Percentiles rank a stretch among this genome's conserved stretches.
Conservation (phyloP, 352 stramenopile species). For the Globisporangium carolinianum region DNA sequence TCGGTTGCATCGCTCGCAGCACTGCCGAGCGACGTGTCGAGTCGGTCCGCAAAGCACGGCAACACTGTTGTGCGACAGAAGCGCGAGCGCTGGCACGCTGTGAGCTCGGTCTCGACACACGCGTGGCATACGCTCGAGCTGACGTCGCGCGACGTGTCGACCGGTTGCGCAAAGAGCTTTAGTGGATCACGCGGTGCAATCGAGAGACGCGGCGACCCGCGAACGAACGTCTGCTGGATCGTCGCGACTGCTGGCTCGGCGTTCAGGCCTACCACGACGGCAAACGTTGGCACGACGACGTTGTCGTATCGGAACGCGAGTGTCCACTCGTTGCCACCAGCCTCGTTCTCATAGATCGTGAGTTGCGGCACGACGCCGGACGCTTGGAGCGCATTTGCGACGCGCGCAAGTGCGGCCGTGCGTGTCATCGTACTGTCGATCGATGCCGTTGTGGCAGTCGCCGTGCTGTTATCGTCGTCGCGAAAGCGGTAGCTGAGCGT, state of each 20-base stretch:
- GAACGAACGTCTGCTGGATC: conserved; percentile 13
- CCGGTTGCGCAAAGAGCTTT: conserved; percentile 1
- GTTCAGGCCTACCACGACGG: neutral
- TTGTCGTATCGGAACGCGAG: conserved; percentile 13
- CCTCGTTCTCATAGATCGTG: conserved; percentile 6
- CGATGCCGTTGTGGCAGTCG: neutral
- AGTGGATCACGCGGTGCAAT: neutral
- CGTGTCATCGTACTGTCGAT: neutral
- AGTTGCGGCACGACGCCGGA: conserved; percentile 1
- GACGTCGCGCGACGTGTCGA: neutral
- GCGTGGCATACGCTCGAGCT: neutral
- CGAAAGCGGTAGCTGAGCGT: conserved; percentile 3
- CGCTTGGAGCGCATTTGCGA: neutral
- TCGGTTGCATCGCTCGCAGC: neutral
- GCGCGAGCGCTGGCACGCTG: neutral
- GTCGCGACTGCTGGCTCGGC: neutral
- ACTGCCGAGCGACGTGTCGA: neutral
- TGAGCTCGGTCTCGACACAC: neutral
- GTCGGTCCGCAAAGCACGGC: conserved; percentile 6
- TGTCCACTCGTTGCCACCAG: conserved; percentile 9
- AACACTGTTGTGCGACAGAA: conserved; percentile 10
- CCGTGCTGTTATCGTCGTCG: neutral
- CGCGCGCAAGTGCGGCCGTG: neutral
- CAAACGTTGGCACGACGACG: conserved; percentile 13
- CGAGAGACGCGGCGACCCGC: conserved; percentile 1